Evolutionary conservation across 2,329 filamentous ascomycete genomes (phyloP), one percentile per base, ranked within the genome.

Genomic region (Macrophomina tecta): DNA sequence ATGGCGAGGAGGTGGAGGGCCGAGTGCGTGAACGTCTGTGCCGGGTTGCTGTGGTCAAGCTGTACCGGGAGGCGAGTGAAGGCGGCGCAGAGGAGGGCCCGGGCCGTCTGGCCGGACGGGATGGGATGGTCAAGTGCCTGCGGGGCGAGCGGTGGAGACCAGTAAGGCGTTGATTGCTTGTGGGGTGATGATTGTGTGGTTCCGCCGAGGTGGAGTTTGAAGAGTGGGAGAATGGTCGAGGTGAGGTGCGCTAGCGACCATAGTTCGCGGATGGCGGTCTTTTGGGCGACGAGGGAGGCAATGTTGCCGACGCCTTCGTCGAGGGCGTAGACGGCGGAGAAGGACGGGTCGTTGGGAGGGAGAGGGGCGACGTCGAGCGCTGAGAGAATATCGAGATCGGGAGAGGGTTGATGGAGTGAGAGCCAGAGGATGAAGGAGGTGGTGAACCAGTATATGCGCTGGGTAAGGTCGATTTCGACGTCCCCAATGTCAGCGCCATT

Each of bases 401-500:
- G 70, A 38, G 64, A 66, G 70, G 76, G 76, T 66, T 74, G 76
- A 65, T 81, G 79, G 45, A 80, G 71, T 36, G 73, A 80, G 5
- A 72, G 72, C 80, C 80, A 82, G 7, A 80, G 72, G 38, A 74
- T 77, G n/a, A 79, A 72, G 0, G 78, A 74, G 65, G 78, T 78
- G 1, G 77, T 77, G 4, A 78, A 73, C 79, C 80, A 82, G 72
- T 79, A 79, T 5, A 81, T 70, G 69, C 79, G 79, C 30, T 76
- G 73, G 4, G 78, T 71, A 16, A 81, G 64, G 67, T 82, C 80
- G 66, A 76, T 77, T 67, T 82, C 80, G 7, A 82, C 77, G 52
- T 78, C 75, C 53, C 74, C 76, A 2, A 81, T 75, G 46, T 80
- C 78, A 52, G 82, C 75, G 9, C 79, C 80, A 30, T 82, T 82